Evolutionary conservation across 139 green algal species (phyloP).

Genomic region (Yamagishiella unicocca): DNA sequence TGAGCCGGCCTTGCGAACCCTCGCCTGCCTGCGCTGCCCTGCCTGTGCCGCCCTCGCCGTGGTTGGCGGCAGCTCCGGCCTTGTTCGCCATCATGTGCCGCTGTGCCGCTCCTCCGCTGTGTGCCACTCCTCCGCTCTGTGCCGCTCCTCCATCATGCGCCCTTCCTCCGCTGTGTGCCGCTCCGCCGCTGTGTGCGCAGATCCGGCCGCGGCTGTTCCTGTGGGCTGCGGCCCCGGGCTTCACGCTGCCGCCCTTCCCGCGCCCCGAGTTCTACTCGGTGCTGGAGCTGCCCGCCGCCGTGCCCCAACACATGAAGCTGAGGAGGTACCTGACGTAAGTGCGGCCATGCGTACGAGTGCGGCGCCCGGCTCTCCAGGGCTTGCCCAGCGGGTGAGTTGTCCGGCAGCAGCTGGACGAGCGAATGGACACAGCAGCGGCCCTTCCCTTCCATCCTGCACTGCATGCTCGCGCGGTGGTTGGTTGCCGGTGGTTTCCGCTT

Average conservation of each 20-base stretch:
- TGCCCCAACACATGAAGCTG: neutral
- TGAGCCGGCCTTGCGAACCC: neutral
- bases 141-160: neutral
- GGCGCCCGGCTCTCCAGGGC: neutral
- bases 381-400: neutral
- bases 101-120: neutral
- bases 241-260: neutral
- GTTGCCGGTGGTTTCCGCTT: neutral
- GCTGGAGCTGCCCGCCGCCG: neutral
- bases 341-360: neutral
- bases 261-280: slow-evolving; percentile 10
- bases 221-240: neutral
- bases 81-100: neutral
- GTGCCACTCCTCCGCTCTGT: too few species aligned
- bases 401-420: neutral
- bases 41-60: neutral
- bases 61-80: neutral
- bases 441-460: neutral
- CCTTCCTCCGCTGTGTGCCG: neutral
- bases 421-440: too few species aligned
- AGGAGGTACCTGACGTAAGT: neutral
- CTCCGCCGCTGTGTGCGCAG: neutral
- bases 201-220: slow-evolving; percentile 1
- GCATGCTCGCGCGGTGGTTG: neutral
- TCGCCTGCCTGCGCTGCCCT: neutral